These are phyloP conservation scores for Xylariales sp. DNA, from an alignment of 2,329 filamentous ascomycete species.

Conservation along the genomic window DNA sequence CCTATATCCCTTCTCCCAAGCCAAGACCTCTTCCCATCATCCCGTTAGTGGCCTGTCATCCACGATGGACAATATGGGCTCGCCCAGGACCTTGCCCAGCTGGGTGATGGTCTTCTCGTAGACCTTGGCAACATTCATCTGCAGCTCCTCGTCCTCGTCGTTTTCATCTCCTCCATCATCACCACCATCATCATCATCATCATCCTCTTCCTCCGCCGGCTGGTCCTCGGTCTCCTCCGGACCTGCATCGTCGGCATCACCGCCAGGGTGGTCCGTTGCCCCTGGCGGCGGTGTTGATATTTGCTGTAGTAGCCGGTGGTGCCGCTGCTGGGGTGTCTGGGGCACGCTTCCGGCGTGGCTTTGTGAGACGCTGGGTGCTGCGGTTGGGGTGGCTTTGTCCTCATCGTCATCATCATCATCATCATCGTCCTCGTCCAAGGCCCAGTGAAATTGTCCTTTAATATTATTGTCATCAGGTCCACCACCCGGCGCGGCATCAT, in stretches of 20 bases:
- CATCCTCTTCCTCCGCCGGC: not conserved
- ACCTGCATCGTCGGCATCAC: conserved; percentile 11
- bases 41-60: conserved; percentile 7
- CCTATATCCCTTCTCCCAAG: too few species aligned
- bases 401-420: conserved; percentile 4
- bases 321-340: too few species aligned
- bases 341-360: not conserved
- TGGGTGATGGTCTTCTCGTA: conserved; percentile 78
- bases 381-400: too few species aligned
- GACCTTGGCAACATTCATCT: conserved; percentile 69
- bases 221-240: not conserved
- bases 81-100: conserved; percentile 63
- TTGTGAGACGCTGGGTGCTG: too few species aligned
- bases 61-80: conserved; percentile 14
- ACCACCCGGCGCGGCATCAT: too few species aligned
- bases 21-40: too few species aligned
- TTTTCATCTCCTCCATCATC: not conserved
- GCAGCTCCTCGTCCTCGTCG: conserved; percentile 36
- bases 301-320: not conserved
- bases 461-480: too few species aligned
- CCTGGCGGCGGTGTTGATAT: not conserved
- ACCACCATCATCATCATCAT: not conserved
- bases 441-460: conserved; percentile 25
- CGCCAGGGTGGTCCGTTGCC: conserved; percentile 7
- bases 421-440: conserved; percentile 18